Evolutionary conservation across 768 basidiomycete genomes (phyloP).

Genomic region (Trametes meyenii): DNA sequence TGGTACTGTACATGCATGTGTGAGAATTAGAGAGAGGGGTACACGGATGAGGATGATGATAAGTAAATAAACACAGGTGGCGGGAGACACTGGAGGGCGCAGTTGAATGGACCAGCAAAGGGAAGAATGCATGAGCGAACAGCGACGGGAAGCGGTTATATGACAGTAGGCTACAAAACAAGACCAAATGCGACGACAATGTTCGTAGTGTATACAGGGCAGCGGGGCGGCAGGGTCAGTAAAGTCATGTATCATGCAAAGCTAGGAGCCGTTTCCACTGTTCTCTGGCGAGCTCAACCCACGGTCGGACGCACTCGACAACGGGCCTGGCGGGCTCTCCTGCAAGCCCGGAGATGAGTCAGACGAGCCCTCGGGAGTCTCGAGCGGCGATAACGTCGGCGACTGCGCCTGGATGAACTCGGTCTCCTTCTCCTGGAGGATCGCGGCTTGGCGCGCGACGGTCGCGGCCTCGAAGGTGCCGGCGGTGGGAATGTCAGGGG

Average conservation of each 20-base stretch:
- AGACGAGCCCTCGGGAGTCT: slow-evolving; percentile 27
- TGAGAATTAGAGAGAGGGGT: background rate
- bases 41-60: background rate
- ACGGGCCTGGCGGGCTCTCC: slow-evolving; percentile 3
- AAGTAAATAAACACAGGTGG: background rate
- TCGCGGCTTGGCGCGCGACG: slow-evolving; percentile 58
- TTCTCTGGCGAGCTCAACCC: slow-evolving; percentile 4
- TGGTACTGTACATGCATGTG: slow-evolving; percentile 25
- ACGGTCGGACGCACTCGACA: slow-evolving; percentile 1
- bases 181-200: background rate
- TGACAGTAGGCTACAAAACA: slow-evolving; percentile 3
- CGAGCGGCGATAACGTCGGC: slow-evolving; percentile 49
- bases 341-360: slow-evolving; percentile 10
- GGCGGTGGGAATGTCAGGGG: slow-evolving; percentile 46
- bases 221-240: background rate
- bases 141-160: background rate
- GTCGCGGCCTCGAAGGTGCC: slow-evolving; percentile 52
- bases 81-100: background rate
- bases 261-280: slow-evolving; percentile 11
- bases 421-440: slow-evolving; percentile 61
- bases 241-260: background rate
- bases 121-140: background rate
- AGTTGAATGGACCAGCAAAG: background rate
- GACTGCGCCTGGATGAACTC: slow-evolving; percentile 56
- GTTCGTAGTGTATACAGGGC: background rate